Base-by-base conservation (phyloP, 2,329 filamentous ascomycete species). In the Colletotrichum cuscutae region DNA sequence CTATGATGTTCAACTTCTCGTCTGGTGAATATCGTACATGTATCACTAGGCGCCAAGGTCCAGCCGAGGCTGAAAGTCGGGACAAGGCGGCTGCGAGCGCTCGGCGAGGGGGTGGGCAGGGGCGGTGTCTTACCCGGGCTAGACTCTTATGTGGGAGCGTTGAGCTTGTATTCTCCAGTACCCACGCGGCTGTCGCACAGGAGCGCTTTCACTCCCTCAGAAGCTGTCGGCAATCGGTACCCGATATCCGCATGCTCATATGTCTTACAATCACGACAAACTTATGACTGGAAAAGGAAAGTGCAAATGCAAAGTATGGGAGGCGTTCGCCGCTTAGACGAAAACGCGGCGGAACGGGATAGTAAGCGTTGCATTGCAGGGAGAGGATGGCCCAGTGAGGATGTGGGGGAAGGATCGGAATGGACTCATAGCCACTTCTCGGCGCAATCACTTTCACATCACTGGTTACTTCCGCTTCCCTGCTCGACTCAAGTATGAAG, bases 391-490 rank as follows among this genome's bases (percentile, higher is more conserved):
- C 49, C 49, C 49, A 3, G 49, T 53, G 49, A 53, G 22, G 49
- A 24, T 53, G 49, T 53, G 49, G 49, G 42, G 52, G 52, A 54
- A 24, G 52, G 52, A 26, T 26, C n/a, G 52, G n/a, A 54, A 54
- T 49, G 42, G 52, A 54, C 5, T 26, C 52, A 26, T 22, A 54
- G 52, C 19, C n/a, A 22, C 13, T 4, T 26, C 52, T 54, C 52
- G 52, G 52, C 57, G 77, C 80, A 95, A 13, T 22, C n/a, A 26
- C 24, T 12, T 54, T 26, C 24, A 54, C 52, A 26, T 5, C 3
- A 26, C 22, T 54, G 52, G 22, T 26, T 4, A 54, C 52, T 22
- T 54, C 49, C 22, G 52, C 24, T 24, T 54, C 52, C 24, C 19
- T 26, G 11, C 11, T 54, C 22, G 12, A 26, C 8, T 54, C 22